Base-by-base conservation (phyloP, 495 filamentous ascomycete genomes). In the Lasiosphaeris hirsuta region DNA sequence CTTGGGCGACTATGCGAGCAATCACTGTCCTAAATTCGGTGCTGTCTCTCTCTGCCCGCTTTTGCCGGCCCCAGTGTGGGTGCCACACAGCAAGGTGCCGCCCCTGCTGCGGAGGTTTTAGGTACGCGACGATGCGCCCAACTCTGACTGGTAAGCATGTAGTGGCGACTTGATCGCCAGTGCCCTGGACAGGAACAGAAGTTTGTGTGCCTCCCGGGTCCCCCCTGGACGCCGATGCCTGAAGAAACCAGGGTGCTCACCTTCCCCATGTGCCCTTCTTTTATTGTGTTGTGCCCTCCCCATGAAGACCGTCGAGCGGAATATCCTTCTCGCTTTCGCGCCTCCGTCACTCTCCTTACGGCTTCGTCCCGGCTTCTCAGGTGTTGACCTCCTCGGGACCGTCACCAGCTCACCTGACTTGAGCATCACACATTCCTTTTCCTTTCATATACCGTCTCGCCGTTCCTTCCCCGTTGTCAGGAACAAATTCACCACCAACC, bases 391-490 rank as follows among this genome's bases (percentile, higher is more conserved):
- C 48, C 52, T 60, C 45, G 19, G 39, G 65, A 57, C 23, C 53
- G 58, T 63, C 58, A 62, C 61, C 34, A 58, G 62, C 56, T 54
- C 37, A 54, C 54, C 57, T 52, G 56, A 59, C 58, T 62, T 53
- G 53, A 62, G 56, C 57, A 64, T 34, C 37, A 58, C 56, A 56
- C 61, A 48, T 69, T 69, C 61, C 54, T 63, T 60, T 55, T 69
- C 61, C 54, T 63, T 60, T 55, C 42, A 19, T 34, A 18, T 41
- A 38, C 40, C 39, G 35, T 57, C 35, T 14, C 18, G 15, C 36
- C 36, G 19, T 43, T 47, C 54, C 23, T 34, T 42, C 44, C 49
- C 42, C 13, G 42, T 36, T 35, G 42, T 46, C 41, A 55, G 54
- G 54, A 57, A 57, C 54, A 49, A 35, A 7, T 57, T 50, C 15